phyloP scores from a whole-genome alignment of 2,329 filamentous ascomycete genomes.

The Leptoxyphium fumago region DNA sequence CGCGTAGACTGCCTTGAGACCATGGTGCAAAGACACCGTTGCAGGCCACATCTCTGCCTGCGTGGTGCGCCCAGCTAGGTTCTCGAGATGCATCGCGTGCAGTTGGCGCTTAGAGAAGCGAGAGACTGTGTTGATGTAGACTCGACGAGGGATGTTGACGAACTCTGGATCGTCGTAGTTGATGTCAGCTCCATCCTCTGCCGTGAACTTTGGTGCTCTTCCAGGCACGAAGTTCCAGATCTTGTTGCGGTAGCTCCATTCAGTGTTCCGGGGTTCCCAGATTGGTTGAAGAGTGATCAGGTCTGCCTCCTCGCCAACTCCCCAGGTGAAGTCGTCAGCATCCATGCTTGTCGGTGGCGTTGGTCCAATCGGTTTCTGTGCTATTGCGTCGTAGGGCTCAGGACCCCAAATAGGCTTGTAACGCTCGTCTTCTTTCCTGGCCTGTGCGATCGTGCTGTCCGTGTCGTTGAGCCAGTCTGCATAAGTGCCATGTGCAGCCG shows the following conservation, averaged over 20 bases:
- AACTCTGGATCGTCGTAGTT: constrained; percentile 38
- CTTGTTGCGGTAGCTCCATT: constrained; percentile 47
- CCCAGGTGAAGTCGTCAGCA: constrained; percentile 72
- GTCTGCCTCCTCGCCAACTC: constrained; percentile 79
- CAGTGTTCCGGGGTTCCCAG: constrained; percentile 77
- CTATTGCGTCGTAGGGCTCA: constrained; percentile 47
- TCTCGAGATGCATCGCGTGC: constrained; percentile 80
- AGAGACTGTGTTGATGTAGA: constrained; percentile 77
- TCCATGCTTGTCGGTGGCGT: constrained; percentile 57
- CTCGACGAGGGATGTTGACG: constrained; percentile 48
- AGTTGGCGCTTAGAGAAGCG: constrained; percentile 70
- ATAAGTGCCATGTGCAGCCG: constrained; percentile 36
- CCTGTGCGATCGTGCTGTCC: constrained; percentile 25
- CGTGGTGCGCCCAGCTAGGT: constrained; percentile 73
- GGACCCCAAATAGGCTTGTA: constrained; percentile 70
- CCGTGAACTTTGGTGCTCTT: constrained; percentile 69
- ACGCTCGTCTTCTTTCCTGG: constrained; percentile 23
- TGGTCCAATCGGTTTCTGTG: constrained; percentile 66
- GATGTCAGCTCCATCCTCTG: constrained; percentile 47
- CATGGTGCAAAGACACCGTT: constrained; percentile 76
- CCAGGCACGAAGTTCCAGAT: constrained; percentile 34
- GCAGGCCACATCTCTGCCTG: constrained; percentile 96
- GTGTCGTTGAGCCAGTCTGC: constrained; percentile 30
- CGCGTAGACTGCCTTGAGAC: constrained; percentile 79
- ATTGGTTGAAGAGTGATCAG: constrained; percentile 84